A percentile compares a stretch with the other conserved stretches of the same genome.
Evolutionary conservation across 2,329 filamentous ascomycete genomes (phyloP).

Genomic region (Diaporthe longicolla): DNA sequence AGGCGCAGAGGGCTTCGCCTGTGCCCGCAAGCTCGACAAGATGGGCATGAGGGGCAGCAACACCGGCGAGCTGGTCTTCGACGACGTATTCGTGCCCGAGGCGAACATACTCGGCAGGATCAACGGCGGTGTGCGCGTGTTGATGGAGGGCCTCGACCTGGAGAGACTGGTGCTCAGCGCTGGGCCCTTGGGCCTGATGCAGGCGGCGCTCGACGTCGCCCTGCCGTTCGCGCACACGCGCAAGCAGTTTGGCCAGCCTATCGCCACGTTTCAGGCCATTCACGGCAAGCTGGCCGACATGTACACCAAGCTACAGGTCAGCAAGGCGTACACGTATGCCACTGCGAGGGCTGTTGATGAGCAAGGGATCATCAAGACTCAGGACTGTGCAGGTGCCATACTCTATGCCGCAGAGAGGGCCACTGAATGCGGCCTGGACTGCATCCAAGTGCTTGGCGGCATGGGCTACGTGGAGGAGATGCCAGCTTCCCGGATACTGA

Average conservation of each 20-base stretch:
- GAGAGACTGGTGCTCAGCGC: conserved; percentile 93
- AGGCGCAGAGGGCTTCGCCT: conserved; percentile 80
- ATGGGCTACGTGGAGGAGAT: conserved; percentile 98
- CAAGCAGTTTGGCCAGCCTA: conserved; percentile 88
- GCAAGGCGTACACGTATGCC: conserved; percentile 87
- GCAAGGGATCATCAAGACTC: conserved; percentile 78
- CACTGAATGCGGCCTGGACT: conserved; percentile 88
- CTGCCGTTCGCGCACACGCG: conserved; percentile 91
- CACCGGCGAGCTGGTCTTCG: conserved; percentile 93
- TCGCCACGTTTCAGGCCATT: conserved; percentile 92
- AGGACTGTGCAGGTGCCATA: conserved; percentile 95
- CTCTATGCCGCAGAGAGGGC: conserved; percentile 93
- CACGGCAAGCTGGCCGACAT: conserved; percentile 96
- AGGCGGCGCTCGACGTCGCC: conserved; percentile 86
- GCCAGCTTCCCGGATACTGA: conserved; percentile 85
- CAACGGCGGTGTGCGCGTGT: conserved; percentile 86
- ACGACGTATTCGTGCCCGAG: conserved; percentile 88
- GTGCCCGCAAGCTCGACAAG: conserved; percentile 94
- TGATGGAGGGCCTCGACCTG: conserved; percentile 97
- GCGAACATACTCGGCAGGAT: conserved; percentile 85
- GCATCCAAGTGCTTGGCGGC: conserved; percentile 91
- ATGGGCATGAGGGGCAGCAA: conserved; percentile 98
- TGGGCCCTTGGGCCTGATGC: conserved; percentile 94
- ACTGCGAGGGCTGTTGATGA: conserved; percentile 88
- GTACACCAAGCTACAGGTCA: conserved; percentile 93